These are phyloP conservation scores for Starmerella vitae DNA, from an alignment of 805 yeast species.

Conservation along the genomic window DNA sequence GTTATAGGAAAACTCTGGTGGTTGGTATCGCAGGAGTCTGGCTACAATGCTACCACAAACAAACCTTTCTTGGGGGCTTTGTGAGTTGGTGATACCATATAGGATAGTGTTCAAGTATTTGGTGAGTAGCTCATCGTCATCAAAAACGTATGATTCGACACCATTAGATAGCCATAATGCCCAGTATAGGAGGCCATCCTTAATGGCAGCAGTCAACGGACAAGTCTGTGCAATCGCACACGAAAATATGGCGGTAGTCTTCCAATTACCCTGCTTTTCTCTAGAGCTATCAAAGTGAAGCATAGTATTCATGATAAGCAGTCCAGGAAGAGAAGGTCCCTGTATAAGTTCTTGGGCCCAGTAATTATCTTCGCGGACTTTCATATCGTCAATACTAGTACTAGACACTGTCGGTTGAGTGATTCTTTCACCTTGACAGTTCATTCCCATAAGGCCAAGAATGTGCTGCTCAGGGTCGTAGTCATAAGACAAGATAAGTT, in stretches of 20 bases:
- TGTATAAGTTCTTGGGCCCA: conserved; percentile 14
- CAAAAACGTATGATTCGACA: conserved; percentile 21
- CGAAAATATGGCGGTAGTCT: background rate
- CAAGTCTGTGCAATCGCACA: conserved; percentile 2
- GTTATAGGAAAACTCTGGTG: conserved; percentile 43
- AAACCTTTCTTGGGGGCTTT: conserved; percentile 21
- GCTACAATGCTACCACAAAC: conserved; percentile 49
- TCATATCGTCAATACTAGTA: conserved; percentile 2
- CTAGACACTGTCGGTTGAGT: background rate
- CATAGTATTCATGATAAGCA: conserved; percentile 26
- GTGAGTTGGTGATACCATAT: conserved; percentile 25
- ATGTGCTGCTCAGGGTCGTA: conserved; percentile 34
- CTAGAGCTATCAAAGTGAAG: conserved; percentile 22
- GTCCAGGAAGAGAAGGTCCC: conserved; percentile 26
- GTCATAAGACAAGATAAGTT: conserved; percentile 53
- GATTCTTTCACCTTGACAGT: background rate
- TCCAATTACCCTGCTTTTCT: conserved; percentile 3
- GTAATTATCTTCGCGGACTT: conserved; percentile 11
- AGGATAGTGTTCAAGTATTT: conserved; percentile 34
- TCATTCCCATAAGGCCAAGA: background rate
- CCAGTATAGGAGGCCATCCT: conserved; percentile 28
- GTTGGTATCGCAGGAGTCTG: conserved; percentile 44
- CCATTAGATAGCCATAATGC: conserved; percentile 24
- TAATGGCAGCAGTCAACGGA: conserved; percentile 22
- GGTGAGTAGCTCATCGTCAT: conserved; percentile 25